A percentile compares a stretch with the other conserved stretches of the same genome.
phyloP scores from a whole-genome alignment of 2,329 filamentous ascomycete genomes.

The Eutypa lata region DNA sequence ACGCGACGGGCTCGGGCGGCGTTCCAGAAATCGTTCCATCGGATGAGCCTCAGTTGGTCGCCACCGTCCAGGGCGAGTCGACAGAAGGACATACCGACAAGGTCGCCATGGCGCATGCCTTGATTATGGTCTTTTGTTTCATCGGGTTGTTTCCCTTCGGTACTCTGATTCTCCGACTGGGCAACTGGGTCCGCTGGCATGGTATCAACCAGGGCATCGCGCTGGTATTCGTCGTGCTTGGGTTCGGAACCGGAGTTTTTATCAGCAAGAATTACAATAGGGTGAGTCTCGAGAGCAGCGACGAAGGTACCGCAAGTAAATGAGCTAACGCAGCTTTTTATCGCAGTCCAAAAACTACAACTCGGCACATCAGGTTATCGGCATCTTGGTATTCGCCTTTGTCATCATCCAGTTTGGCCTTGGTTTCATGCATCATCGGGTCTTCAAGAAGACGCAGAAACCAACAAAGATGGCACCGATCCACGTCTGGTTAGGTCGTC shows the following conservation, averaged over 20 bases:
- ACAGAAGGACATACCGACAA: slow-evolving; percentile 31
- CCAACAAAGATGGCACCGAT: slow-evolving; percentile 49
- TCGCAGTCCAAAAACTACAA: slow-evolving; percentile 49
- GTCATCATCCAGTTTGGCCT: slow-evolving; percentile 52
- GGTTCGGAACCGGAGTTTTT: slow-evolving; percentile 50
- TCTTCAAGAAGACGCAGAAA: slow-evolving; percentile 47
- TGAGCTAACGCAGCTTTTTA: slow-evolving; percentile 6
- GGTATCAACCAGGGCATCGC: slow-evolving; percentile 50
- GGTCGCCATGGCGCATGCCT: slow-evolving; percentile 41
- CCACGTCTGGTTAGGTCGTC: slow-evolving; percentile 57
- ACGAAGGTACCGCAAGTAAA: not conserved
- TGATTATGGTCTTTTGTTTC: slow-evolving; percentile 55
- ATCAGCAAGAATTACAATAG: slow-evolving; percentile 52
- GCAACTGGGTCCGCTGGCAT: slow-evolving; percentile 53
- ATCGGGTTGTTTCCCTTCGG: slow-evolving; percentile 55
- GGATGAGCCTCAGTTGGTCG: slow-evolving; percentile 24
- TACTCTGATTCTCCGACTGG: slow-evolving; percentile 48
- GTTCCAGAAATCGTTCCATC: slow-evolving; percentile 37
- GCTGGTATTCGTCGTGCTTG: slow-evolving; percentile 45
- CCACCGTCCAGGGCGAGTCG: slow-evolving; percentile 27
- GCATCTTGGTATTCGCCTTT: slow-evolving; percentile 50
- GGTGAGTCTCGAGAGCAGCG: slow-evolving; percentile 36
- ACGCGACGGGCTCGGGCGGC: slow-evolving; percentile 43
- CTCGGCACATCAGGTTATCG: slow-evolving; percentile 56
- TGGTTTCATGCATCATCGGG: slow-evolving; percentile 54